These are phyloP conservation scores for Flaveria brownii DNA, from an alignment of 129 eudicot species.

Conservation along the genomic window DNA sequence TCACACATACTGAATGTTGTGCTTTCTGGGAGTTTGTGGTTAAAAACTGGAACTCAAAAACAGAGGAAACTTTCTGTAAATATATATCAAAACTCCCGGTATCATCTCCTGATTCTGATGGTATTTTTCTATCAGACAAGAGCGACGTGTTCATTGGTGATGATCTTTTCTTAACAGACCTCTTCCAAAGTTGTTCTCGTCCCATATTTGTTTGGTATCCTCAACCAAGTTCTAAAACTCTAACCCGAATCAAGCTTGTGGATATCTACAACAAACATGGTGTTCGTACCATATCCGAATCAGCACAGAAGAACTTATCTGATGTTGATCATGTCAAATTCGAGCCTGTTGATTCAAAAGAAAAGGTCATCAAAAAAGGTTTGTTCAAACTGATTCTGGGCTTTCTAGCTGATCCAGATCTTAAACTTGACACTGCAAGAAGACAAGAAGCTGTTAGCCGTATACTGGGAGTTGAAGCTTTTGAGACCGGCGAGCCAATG, in stretches of 20 bases:
- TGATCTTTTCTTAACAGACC: conserved; percentile 49
- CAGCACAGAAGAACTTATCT: conserved; percentile 31
- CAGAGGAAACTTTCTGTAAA: conserved; percentile 22
- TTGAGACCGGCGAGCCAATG: conserved; percentile 43
- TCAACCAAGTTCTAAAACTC: conserved; percentile 28
- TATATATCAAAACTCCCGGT: conserved; percentile 45
- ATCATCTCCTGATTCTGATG: conserved; percentile 23
- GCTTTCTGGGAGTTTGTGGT: conserved; percentile 55
- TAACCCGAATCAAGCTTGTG: conserved; percentile 38
- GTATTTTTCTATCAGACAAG: conserved; percentile 37
- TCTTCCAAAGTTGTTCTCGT: conserved; percentile 36
- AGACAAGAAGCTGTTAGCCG: conserved; percentile 42
- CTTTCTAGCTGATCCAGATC: conserved; percentile 37
- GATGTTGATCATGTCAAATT: conserved; percentile 6
- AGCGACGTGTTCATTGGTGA: conserved; percentile 52
- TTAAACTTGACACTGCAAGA: conserved; percentile 32
- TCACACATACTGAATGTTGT: conserved; percentile 42
- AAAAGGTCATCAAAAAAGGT: conserved; percentile 33
- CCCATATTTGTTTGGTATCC: conserved; percentile 60
- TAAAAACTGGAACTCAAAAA: conserved; percentile 28
- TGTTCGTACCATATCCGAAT: conserved; percentile 45
- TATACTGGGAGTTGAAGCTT: conserved; percentile 30
- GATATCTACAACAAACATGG: conserved; percentile 49
- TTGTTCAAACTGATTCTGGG: conserved; percentile 51
- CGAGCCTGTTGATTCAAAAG: conserved; percentile 16